Evolutionary conservation across 768 basidiomycete species (phyloP), one percentile per base, ranked within the genome.

Genomic region (Suillus discolor): DNA sequence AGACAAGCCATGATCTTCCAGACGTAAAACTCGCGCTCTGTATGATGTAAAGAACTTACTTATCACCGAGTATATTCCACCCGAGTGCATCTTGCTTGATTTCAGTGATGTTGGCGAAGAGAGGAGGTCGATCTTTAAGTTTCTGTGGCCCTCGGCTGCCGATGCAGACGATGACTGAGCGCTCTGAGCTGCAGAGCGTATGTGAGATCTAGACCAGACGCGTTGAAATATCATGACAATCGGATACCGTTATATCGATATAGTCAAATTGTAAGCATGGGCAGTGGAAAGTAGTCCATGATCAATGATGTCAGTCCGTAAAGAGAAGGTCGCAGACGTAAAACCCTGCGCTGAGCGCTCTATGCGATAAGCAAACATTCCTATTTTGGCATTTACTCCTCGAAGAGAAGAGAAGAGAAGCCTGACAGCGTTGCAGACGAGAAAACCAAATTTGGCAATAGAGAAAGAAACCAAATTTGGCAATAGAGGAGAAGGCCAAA

Each of bases 21-120:
- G 51, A 53, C 51, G 51, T 53, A 53, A 53, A 53, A 5, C 16
- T 4, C 25, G 51, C 51, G 4, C 28, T 18, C 51, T 18, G 28
- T 53, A 53, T 53, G 51, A 18, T 28, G 51, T 53, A 53, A 53
- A 53, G 16, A 9, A 51, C 34, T 71, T 25, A 51, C 49, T 16
- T 51, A 51, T 51, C 16, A 53, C 28, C 28, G 28, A 11, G 8
- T 31, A 53, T 68, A 62, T 71, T 63, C 70, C 70, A 72, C 31
- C 49, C 66, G 16, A 49, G 49, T 23, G 54, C 63, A 23, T 71
- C 66, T 36, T 65, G 20, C 60, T 65, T 61, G 23, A 67, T 16
- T 28, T 65, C 28, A 4, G 53, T 36, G 51, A 66, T 64, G 20
- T 49, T 31, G 31, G 6, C 31, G 6, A 31, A 31, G 4, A 31